Conservation (phyloP, 1,139 yeast species). For the Entelexis sorbosivorans region DNA sequence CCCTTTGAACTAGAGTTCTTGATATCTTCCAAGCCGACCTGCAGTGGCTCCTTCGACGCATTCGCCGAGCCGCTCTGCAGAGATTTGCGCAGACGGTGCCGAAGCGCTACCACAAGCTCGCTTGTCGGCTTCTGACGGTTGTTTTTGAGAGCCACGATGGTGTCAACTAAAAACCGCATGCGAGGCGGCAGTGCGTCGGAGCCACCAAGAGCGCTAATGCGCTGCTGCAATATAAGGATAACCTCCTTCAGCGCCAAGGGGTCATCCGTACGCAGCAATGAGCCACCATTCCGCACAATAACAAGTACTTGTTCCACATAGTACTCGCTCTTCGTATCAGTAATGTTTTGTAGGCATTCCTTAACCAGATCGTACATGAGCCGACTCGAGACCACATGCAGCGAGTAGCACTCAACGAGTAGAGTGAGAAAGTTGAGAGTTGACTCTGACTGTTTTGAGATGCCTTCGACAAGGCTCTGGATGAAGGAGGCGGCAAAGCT, state of each 20-base stretch:
- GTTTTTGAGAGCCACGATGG: constrained; percentile 74
- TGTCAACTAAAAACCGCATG: constrained; percentile 72
- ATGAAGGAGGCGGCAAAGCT: constrained; percentile 85
- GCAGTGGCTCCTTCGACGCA: constrained; percentile 59
- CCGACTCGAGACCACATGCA: constrained; percentile 63
- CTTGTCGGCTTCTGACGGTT: constrained; percentile 57
- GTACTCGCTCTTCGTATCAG: constrained; percentile 37
- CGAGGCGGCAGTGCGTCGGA: constrained; percentile 44
- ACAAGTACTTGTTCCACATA: constrained; percentile 70
- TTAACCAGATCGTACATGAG: constrained; percentile 68
- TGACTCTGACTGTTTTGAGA: constrained; percentile 30
- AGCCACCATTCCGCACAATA: constrained; percentile 65
- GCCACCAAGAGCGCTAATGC: constrained; percentile 11
- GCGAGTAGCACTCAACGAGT: constrained; percentile 63
- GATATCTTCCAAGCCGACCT: constrained; percentile 76
- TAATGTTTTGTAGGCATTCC: constrained; percentile 35
- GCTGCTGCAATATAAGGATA: constrained; percentile 42
- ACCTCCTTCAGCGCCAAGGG: constrained; percentile 78
- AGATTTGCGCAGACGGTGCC: constrained; percentile 56
- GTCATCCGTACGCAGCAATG: constrained; percentile 80
- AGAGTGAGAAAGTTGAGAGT: constrained; percentile 61
- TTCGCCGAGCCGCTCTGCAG: constrained; percentile 32
- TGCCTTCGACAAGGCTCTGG: constrained; percentile 61
- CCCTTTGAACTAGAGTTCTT: constrained; percentile 65
- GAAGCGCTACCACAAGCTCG: constrained; percentile 39